Evolutionary conservation across 108 stramenopile genomes (phyloP).

Genomic region (Nitzschia palea): DNA sequence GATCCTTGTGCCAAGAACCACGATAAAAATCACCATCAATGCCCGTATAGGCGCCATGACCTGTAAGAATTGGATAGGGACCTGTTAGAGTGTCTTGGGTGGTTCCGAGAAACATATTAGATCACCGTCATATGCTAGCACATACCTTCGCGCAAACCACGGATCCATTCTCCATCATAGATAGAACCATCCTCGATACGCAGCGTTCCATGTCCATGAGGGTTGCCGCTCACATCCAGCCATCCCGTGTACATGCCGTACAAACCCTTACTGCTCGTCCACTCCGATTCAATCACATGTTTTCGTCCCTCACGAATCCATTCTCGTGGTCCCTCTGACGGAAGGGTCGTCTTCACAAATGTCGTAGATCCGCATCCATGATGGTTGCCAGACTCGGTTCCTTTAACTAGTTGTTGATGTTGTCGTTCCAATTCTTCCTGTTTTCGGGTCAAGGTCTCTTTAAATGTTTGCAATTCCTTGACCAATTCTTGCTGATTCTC

Average conservation of each 20-base stretch:
- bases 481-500: constrained; percentile 8
- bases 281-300: constrained; percentile 35
- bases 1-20: constrained; percentile 32
- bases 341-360: neutral
- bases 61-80: neutral
- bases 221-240: constrained; percentile 34
- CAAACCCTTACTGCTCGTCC: constrained; percentile 9
- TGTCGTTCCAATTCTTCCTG: neutral
- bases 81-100: too few species aligned
- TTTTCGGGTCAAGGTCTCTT: neutral
- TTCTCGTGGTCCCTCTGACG: neutral
- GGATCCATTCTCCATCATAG: constrained; percentile 41
- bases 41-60: constrained; percentile 41
- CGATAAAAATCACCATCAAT: constrained; percentile 46
- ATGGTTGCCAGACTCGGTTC: neutral
- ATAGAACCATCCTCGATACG: constrained; percentile 45
- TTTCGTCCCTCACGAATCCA: constrained; percentile 6
- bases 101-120: too few species aligned
- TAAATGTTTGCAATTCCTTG: constrained; percentile 12
- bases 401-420: neutral
- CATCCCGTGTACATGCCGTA: constrained; percentile 49
- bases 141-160: constrained; percentile 35
- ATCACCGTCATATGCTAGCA: too few species aligned
- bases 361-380: too few species aligned
- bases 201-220: constrained; percentile 43